These are phyloP conservation scores for Ophiosphaerella korrae DNA, from an alignment of 2,329 filamentous ascomycete species.

Conservation along the genomic window DNA sequence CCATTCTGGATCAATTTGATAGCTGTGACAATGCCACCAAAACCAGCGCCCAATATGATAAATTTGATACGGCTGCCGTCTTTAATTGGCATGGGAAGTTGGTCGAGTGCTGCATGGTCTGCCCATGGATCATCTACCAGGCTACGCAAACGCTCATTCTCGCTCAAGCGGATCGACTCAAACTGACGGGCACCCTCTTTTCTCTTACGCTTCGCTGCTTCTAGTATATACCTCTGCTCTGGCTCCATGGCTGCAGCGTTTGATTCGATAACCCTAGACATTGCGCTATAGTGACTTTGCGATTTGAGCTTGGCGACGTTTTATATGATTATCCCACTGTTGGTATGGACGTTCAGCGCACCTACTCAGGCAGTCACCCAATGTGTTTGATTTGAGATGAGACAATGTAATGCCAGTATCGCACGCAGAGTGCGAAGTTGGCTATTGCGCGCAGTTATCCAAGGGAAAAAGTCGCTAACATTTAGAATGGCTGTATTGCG, in stretches of 20 bases:
- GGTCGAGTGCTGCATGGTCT: slow-evolving; percentile 20
- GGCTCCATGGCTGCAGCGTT: slow-evolving; percentile 8
- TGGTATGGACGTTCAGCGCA: too few relatives aligned
- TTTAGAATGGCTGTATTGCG: too few relatives aligned
- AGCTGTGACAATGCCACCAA: slow-evolving; percentile 48
- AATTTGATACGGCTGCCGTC: slow-evolving; percentile 19
- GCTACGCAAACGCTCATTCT: slow-evolving; percentile 12
- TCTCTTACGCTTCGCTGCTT: slow-evolving; percentile 20
- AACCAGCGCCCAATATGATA: slow-evolving; percentile 50
- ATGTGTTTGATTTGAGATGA: too few relatives aligned
- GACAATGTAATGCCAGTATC: too few relatives aligned
- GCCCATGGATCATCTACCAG: slow-evolving; percentile 19
- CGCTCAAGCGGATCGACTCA: slow-evolving; percentile 16
- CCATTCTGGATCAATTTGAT: slow-evolving; percentile 45
- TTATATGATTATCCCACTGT: too few relatives aligned
- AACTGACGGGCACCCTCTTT: slow-evolving; percentile 17
- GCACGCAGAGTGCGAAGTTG: too few relatives aligned
- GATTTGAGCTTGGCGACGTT: too few relatives aligned
- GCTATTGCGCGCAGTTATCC: too few relatives aligned
- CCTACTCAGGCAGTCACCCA: too few relatives aligned
- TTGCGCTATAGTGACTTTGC: neutral
- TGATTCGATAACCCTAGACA: slow-evolving; percentile 7
- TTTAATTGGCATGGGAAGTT: slow-evolving; percentile 8
- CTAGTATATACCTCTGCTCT: slow-evolving; percentile 17
- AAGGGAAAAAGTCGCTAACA: too few relatives aligned